phyloP scores from a whole-genome alignment of 2,329 filamentous ascomycete species.

The Rutstroemia sp. region DNA sequence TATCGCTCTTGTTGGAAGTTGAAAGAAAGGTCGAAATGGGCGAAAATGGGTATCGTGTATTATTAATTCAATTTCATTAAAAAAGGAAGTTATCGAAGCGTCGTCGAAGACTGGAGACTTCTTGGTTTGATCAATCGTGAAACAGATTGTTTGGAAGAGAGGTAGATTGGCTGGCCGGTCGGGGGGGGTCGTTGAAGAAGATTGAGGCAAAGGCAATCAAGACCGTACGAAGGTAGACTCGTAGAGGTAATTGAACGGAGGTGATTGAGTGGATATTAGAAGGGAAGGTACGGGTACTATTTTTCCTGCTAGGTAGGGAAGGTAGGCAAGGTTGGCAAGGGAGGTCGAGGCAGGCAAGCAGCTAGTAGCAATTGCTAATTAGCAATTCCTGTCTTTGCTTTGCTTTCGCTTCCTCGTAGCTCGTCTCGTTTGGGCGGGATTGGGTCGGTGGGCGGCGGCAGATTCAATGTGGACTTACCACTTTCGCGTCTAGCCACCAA shows the following conservation, averaged over 20 bases:
- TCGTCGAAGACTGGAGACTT: background rate
- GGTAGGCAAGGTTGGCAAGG: no score
- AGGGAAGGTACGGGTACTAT: background rate
- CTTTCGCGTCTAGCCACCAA: no score
- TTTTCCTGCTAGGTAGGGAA: no score
- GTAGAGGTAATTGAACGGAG: background rate
- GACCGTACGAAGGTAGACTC: background rate
- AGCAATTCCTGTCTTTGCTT: no score
- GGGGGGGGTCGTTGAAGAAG: constrained; percentile 1
- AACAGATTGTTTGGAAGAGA: background rate
- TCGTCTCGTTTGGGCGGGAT: no score
- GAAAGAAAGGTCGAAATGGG: background rate
- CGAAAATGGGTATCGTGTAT: background rate
- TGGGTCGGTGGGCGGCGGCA: no score
- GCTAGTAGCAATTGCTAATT: no score
- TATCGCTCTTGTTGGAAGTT: background rate
- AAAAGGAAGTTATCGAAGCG: background rate
- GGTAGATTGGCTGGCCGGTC: no score
- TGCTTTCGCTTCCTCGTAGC: no score
- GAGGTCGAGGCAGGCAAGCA: no score
- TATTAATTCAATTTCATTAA: background rate
- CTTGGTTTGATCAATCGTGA: background rate
- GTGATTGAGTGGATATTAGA: constrained; percentile 1
- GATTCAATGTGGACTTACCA: no score
- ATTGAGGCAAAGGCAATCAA: constrained; percentile 3